Evolutionary conservation across 78 protist species (phyloP), one percentile per base, ranked within the genome.

Genomic region (Tieghemostelium lacteum): DNA sequence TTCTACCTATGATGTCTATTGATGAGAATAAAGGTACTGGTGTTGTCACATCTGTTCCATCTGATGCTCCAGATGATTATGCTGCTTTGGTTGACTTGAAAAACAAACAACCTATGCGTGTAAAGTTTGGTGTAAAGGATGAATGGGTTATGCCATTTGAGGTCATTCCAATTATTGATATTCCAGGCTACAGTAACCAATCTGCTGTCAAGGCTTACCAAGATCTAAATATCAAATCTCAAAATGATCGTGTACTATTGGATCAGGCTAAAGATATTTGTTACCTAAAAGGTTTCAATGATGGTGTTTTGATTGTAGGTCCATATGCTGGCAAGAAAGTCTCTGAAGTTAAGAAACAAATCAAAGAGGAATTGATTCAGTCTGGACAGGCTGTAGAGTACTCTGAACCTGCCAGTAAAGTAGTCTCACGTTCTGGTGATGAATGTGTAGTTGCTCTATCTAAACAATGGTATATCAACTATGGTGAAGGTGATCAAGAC

Each of bases 21-120:
- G 87, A 85, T 33, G 91, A 88, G 26, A 71, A 93, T 33, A 93
- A 93, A 66, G 99, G 98, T 42, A 98, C 99, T 0, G 99, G 99
- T 72, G 92, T 98, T 40, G 99, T 98, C 20, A 98, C 98, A 24
- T 88, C 96, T 0, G 99, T 98, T 42, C 99, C 99, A 28, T 75
- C 97, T 1, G 99, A 99, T 61, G 88, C 99, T 19, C 99, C 99
- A 40, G 99, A 97, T 73, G 99, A 99, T 75, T 98, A 94, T 85
- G 96, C 95, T n/a, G 95, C 98, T 33, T 77, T 96, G 55, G 73
- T 52, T 24, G 99, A 98, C 80, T 92, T 98, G 57, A 96, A 96
- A 74, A 75, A 75, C 24, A 98, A 98, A 94, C 80, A 71, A 20
- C 94, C 93, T 73, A 65, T 92, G 75, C 76, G 98, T 26, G 77